These are phyloP conservation scores for Russula emetica DNA, from an alignment of 768 basidiomycete species.

Conservation along the genomic window DNA sequence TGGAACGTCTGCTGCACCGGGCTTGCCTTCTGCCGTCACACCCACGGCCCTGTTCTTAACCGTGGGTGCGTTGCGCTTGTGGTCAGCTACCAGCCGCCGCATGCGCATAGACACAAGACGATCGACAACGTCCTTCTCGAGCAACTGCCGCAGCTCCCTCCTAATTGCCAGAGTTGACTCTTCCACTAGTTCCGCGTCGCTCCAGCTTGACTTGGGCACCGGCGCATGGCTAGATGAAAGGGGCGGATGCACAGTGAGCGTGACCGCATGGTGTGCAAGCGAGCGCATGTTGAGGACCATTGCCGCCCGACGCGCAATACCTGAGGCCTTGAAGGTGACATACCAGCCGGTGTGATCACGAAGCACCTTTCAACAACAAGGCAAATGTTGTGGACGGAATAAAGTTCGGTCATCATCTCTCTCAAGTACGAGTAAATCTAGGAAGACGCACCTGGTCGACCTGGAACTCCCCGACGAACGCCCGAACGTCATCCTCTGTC, in stretches of 20 bases:
- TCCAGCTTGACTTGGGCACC: constrained; percentile 44
- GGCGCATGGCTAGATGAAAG: constrained; percentile 38
- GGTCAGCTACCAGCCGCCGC: constrained; percentile 49
- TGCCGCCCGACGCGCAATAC: constrained; percentile 61
- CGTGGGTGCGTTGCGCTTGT: constrained; percentile 41
- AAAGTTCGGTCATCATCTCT: not conserved
- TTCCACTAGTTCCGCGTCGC: constrained; percentile 48
- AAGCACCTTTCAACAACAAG: constrained; percentile 48
- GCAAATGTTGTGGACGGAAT: constrained; percentile 4
- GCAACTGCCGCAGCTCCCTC: constrained; percentile 48
- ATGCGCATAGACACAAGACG: constrained; percentile 54
- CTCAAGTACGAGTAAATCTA: constrained; percentile 5
- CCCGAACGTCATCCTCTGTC: constrained; percentile 61
- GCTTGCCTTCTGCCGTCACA: constrained; percentile 19
- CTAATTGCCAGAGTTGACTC: constrained; percentile 54
- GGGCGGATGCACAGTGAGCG: constrained; percentile 47
- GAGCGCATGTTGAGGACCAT: constrained; percentile 57
- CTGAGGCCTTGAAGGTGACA: constrained; percentile 65
- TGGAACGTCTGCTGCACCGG: constrained; percentile 37
- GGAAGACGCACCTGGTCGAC: constrained; percentile 61
- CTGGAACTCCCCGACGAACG: constrained; percentile 66
- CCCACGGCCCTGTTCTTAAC: constrained; percentile 31
- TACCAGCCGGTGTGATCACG: constrained; percentile 73
- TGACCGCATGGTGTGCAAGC: constrained; percentile 57
- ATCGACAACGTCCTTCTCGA: constrained; percentile 65